Evolutionary conservation across 371 early-diverging fungal genomes (phyloP).

Genomic region (Catenaria anguillulae): DNA sequence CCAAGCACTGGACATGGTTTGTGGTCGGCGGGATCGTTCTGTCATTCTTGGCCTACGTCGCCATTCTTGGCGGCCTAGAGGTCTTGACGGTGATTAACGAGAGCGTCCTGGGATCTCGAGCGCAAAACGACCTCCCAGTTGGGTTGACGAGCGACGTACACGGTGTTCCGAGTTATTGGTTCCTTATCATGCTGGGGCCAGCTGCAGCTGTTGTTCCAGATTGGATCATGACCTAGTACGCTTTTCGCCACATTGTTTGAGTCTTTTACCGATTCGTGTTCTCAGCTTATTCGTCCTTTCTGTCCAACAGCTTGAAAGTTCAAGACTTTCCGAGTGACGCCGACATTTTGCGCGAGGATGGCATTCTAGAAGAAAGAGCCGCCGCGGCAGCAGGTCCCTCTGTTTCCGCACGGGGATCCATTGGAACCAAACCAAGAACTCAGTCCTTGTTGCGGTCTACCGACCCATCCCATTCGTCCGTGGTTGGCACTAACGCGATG

Average conservation of each 20-base stretch:
- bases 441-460: too few species aligned
- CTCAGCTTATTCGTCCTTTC: background rate
- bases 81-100: constrained; percentile 12
- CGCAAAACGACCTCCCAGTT: background rate
- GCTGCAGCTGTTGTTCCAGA: background rate
- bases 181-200: background rate
- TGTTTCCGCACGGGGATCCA: too few species aligned
- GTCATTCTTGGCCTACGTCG: constrained; percentile 14
- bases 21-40: constrained; percentile 12
- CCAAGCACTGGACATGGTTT: constrained; percentile 18
- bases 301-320: background rate
- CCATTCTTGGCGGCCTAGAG: background rate
- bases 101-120: background rate
- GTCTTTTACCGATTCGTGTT: background rate
- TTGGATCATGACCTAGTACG: background rate
- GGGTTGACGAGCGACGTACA: background rate
- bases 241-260: background rate
- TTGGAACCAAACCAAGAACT: too few species aligned
- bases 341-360: background rate
- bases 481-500: too few species aligned
- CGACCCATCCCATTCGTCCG: too few species aligned
- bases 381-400: too few species aligned
- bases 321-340: background rate
- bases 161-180: background rate
- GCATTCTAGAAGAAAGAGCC: background rate